Evolutionary conservation across 2,329 filamentous ascomycete genomes (phyloP).

Genomic region (Diaporthe ilicicola): DNA sequence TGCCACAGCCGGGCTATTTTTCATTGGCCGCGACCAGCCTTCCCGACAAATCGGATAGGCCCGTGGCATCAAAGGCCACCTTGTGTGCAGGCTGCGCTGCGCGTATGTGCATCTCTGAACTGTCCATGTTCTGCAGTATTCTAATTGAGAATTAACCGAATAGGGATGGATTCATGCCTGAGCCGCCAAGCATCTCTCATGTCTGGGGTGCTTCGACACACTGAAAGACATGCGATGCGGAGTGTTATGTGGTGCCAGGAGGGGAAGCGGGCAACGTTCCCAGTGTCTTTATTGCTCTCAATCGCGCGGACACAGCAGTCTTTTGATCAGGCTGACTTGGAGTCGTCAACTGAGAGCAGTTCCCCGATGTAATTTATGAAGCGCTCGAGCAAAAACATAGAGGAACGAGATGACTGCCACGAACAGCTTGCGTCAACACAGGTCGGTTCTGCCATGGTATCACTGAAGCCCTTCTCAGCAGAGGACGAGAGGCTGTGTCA

Average conservation of each 20-base stretch:
- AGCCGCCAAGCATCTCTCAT: not conserved
- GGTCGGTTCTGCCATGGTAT: too few species aligned
- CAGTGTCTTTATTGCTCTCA: not conserved
- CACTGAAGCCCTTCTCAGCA: too few species aligned
- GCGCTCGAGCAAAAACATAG: too few species aligned
- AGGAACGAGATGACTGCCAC: too few species aligned
- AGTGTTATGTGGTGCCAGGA: too few species aligned
- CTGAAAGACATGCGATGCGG: not conserved
- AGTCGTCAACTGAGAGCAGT: too few species aligned
- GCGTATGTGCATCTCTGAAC: not conserved
- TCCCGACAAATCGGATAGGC: slow-evolving; percentile 3
- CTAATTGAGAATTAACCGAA: too few species aligned
- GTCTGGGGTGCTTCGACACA: not conserved
- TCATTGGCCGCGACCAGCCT: slow-evolving; percentile 11
- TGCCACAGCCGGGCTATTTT: not conserved
- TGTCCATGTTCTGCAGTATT: not conserved
- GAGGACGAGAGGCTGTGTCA: too few species aligned
- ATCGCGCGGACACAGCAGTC: not conserved
- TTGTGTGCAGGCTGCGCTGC: not conserved
- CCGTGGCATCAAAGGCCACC: not conserved
- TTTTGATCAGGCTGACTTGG: not conserved
- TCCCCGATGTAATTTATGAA: too few species aligned
- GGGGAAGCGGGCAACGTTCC: not conserved
- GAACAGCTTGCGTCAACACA: too few species aligned
- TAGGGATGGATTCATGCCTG: not conserved